phyloP scores from a whole-genome alignment of 208 protist genomes.

The Leishmania tropica region DNA sequence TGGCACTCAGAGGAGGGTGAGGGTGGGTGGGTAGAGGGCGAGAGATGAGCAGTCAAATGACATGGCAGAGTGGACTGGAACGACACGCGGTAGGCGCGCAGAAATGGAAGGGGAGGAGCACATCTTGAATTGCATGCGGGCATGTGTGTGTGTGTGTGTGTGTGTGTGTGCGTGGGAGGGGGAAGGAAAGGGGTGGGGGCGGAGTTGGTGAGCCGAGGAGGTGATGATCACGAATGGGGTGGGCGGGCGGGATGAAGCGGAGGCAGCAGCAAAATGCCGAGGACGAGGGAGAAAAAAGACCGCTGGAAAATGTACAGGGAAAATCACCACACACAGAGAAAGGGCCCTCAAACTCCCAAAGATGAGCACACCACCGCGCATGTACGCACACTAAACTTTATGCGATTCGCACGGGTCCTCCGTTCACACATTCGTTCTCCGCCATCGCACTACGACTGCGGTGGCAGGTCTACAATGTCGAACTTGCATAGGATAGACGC shows the following conservation, averaged over 20 bases:
- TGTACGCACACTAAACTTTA: not conserved
- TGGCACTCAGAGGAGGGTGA: not conserved
- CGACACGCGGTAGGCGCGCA: not conserved
- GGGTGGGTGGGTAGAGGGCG: too few species aligned
- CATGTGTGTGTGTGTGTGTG: not conserved
- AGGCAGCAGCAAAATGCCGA: not conserved
- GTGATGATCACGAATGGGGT: not conserved
- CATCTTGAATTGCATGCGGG: not conserved
- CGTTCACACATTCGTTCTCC: not conserved
- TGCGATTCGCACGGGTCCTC: not conserved
- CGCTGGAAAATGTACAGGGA: not conserved
- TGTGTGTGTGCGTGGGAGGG: not conserved
- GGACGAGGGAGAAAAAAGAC: not conserved
- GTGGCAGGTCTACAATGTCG: constrained; percentile 23
- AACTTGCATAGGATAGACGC: constrained; percentile 56
- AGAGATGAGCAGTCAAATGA: too few species aligned
- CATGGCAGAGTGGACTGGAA: too few species aligned
- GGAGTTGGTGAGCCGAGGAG: not conserved
- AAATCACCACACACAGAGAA: not conserved
- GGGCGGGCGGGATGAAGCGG: not conserved
- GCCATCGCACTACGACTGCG: not conserved
- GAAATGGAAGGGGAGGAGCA: not conserved
- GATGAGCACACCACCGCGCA: not conserved
- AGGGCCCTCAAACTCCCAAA: not conserved
- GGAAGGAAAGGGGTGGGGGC: not conserved